Evolutionary conservation across 345 rosid species (phyloP).

Genomic region (Euphorbia pulcherrima): DNA sequence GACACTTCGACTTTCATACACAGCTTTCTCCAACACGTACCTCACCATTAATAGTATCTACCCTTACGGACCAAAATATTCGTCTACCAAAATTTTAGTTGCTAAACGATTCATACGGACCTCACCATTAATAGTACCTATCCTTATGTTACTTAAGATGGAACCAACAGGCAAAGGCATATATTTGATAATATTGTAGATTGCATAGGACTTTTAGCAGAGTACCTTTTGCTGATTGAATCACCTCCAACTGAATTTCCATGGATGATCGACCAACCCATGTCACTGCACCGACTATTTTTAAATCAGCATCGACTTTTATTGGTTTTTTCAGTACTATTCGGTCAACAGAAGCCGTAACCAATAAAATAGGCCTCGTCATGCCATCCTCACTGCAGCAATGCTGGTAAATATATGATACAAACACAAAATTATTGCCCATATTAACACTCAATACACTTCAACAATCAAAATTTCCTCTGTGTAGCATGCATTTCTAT

Average conservation of each 20-base stretch:
- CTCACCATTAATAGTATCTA: no score
- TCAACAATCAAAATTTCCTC: neutral
- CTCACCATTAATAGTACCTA: neutral
- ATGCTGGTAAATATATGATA: slow-evolving; percentile 44
- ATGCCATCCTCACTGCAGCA: slow-evolving; percentile 51
- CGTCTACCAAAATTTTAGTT: neutral
- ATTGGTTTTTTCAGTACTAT: slow-evolving; percentile 67
- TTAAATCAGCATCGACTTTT: slow-evolving; percentile 48
- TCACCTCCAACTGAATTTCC: slow-evolving; percentile 82
- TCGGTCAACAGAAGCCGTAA: slow-evolving; percentile 89
- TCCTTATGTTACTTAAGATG: neutral
- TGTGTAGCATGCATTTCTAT: neutral
- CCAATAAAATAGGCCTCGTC: slow-evolving; percentile 61
- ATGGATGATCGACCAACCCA: slow-evolving; percentile 90
- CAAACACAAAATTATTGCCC: neutral
- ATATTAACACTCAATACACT: neutral
- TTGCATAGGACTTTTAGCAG: neutral
- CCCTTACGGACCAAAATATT: no score
- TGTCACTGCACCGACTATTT: slow-evolving; percentile 67
- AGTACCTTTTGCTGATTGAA: slow-evolving; percentile 54
- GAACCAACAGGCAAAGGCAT: no score
- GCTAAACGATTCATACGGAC: neutral
- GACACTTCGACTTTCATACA: neutral
- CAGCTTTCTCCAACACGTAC: neutral
- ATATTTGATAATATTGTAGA: neutral